phyloP scores from a whole-genome alignment of 257 asterid species.

The Lithospermum erythrorhizon region DNA sequence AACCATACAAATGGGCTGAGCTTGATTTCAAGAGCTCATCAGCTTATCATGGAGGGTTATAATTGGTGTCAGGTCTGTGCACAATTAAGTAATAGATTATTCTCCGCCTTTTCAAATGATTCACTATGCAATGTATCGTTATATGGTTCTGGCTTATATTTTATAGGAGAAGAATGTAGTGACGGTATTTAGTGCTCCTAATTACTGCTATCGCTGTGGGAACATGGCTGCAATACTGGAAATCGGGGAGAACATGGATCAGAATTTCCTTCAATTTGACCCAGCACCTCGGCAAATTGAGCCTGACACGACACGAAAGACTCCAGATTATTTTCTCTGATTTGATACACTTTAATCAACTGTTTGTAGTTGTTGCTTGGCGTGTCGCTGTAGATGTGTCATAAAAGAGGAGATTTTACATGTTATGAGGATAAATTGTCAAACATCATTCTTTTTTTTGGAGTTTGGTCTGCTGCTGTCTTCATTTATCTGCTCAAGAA shows the following conservation, averaged over 20 bases:
- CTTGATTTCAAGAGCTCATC: constrained; percentile 67
- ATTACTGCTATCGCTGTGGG: constrained; percentile 66
- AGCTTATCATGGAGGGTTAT: constrained; percentile 71
- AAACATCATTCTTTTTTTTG: constrained; percentile 24
- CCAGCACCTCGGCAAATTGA: constrained; percentile 71
- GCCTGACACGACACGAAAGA: constrained; percentile 61
- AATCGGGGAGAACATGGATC: constrained; percentile 63
- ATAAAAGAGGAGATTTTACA: constrained; percentile 20
- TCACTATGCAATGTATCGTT: neutral
- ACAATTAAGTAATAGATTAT: neutral
- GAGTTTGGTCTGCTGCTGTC: constrained; percentile 24
- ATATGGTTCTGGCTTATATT: constrained; percentile 1
- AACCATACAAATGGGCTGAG: constrained; percentile 69
- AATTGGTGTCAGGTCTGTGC: constrained; percentile 66
- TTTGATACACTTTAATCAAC: constrained; percentile 10
- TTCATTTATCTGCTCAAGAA: constrained; percentile 23
- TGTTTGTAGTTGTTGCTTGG: constrained; percentile 11
- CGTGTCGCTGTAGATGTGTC: constrained; percentile 39
- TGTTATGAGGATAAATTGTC: constrained; percentile 29
- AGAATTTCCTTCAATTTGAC: constrained; percentile 62
- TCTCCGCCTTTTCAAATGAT: neutral
- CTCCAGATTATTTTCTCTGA: constrained; percentile 64
- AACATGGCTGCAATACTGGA: constrained; percentile 72
- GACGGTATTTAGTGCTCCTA: constrained; percentile 60
- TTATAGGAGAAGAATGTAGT: constrained; percentile 59